phyloP scores from a whole-genome alignment of 257 asterid genomes.

The Datura wrightii region DNA sequence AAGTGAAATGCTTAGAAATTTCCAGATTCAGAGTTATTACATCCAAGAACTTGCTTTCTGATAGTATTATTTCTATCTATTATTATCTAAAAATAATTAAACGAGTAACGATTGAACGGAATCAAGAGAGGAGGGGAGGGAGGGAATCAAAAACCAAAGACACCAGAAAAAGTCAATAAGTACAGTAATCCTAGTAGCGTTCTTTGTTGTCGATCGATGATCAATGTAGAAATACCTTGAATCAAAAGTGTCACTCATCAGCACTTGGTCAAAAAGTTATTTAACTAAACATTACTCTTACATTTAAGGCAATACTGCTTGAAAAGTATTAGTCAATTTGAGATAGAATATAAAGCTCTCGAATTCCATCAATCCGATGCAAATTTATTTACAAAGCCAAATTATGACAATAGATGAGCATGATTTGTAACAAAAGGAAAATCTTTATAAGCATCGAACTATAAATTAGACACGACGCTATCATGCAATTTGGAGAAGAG shows the following conservation, averaged over 20 bases:
- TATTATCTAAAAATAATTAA: no score
- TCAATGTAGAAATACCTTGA: background rate
- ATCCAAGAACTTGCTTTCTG: background rate
- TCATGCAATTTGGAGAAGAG: conserved; percentile 12
- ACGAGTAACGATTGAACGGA: no score
- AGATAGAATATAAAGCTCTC: background rate
- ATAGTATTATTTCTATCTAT: no score
- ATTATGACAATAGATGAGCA: background rate
- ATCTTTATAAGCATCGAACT: background rate
- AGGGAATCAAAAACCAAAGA: background rate
- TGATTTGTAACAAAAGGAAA: background rate
- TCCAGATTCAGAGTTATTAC: background rate
- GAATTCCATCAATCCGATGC: background rate
- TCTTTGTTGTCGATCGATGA: background rate
- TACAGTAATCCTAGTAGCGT: background rate
- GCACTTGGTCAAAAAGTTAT: background rate
- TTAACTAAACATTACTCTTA: background rate
- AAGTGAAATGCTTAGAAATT: background rate
- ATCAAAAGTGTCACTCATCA: background rate
- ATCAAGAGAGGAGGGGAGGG: no score
- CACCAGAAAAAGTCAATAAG: background rate
- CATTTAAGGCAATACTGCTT: background rate
- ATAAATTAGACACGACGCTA: background rate
- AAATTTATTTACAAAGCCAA: background rate
- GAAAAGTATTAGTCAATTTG: background rate